A percentile compares a stretch with the other conserved stretches of the same genome.
phyloP scores from a whole-genome alignment of 2,329 filamentous ascomycete species.

The Aureobasidium lini region DNA sequence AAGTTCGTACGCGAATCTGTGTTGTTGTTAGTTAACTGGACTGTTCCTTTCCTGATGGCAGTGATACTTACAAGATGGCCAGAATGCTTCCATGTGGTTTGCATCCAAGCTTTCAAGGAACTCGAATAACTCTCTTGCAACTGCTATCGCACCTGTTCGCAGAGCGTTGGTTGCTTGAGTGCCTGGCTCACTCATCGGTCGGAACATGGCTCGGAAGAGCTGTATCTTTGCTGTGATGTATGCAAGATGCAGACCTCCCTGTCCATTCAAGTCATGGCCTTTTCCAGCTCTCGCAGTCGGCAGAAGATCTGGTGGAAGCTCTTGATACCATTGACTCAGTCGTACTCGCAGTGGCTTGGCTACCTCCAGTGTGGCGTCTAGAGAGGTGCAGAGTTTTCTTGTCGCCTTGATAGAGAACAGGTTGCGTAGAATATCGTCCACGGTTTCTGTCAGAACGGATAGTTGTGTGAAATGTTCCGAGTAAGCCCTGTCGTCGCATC shows the following conservation, averaged over 20 bases:
- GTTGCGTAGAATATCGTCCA: slow-evolving; percentile 43
- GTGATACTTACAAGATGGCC: slow-evolving; percentile 29
- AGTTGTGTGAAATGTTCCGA: slow-evolving; percentile 44
- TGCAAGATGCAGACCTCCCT: slow-evolving; percentile 43
- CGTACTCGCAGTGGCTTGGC: slow-evolving; percentile 43
- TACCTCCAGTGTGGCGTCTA: slow-evolving; percentile 37
- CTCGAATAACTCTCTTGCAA: slow-evolving; percentile 25
- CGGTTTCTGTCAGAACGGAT: slow-evolving; percentile 43
- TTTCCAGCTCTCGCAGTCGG: slow-evolving; percentile 2
- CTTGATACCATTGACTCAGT: slow-evolving; percentile 43
- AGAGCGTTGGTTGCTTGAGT: slow-evolving; percentile 24
- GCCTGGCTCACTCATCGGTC: slow-evolving; percentile 29
- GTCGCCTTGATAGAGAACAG: slow-evolving; percentile 27
- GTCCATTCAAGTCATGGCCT: slow-evolving; percentile 37
- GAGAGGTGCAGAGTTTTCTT: slow-evolving; percentile 37
- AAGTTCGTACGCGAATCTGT: slow-evolving; percentile 30
- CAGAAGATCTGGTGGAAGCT: slow-evolving; percentile 23
- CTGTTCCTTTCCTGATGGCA: no score
- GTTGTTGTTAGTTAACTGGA: slow-evolving; percentile 5
- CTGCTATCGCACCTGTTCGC: slow-evolving; percentile 25
- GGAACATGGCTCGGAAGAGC: slow-evolving; percentile 44
- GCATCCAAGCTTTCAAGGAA: slow-evolving; percentile 26
- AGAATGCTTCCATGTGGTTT: slow-evolving; percentile 27
- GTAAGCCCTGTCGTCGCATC: neutral
- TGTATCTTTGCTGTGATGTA: slow-evolving; percentile 47